phyloP scores from a whole-genome alignment of 164 flowering plant genomes.

The Annona squamosa region DNA sequence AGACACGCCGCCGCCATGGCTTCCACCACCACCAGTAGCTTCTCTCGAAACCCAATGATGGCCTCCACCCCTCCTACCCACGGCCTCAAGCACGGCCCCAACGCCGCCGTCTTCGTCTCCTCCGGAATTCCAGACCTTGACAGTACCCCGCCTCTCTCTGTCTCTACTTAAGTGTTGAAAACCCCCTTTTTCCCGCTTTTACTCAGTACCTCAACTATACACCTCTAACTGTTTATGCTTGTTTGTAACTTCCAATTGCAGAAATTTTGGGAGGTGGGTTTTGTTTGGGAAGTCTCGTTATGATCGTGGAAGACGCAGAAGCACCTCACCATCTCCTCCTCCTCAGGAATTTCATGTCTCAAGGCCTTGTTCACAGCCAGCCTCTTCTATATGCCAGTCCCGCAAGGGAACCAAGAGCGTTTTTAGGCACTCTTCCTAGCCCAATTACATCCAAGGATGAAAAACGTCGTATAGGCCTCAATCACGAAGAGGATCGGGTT shows the following conservation, averaged over 20 bases:
- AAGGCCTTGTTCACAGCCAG: constrained; percentile 76
- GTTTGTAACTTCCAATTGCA: constrained; percentile 13
- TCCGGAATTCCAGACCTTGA: constrained; percentile 92
- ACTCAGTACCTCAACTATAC: not conserved
- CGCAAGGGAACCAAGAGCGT: constrained; percentile 62
- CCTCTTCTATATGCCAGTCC: constrained; percentile 87
- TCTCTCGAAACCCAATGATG: constrained; percentile 58
- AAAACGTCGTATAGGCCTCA: constrained; percentile 22
- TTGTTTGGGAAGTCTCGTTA: constrained; percentile 66
- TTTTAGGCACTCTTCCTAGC: constrained; percentile 86
- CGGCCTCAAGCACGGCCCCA: constrained; percentile 74
- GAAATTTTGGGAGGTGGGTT: constrained; percentile 96
- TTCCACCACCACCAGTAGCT: constrained; percentile 35
- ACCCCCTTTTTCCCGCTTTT: not conserved
- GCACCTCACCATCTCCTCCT: constrained; percentile 95
- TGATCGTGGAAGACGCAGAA: constrained; percentile 96
- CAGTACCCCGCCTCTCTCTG: constrained; percentile 33
- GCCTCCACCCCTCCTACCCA: constrained; percentile 33
- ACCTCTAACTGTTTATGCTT: not conserved
- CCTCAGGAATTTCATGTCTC: constrained; percentile 92
- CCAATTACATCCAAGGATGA: constrained; percentile 58
- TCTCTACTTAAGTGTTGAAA: too few relatives aligned
- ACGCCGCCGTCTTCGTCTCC: constrained; percentile 63
- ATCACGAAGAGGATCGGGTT: constrained; percentile 50
- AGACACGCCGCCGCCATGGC: too few relatives aligned